phyloP scores from a whole-genome alignment of 176 grass and related monocot genomes.

The Bolboschoenus planiculmis region DNA sequence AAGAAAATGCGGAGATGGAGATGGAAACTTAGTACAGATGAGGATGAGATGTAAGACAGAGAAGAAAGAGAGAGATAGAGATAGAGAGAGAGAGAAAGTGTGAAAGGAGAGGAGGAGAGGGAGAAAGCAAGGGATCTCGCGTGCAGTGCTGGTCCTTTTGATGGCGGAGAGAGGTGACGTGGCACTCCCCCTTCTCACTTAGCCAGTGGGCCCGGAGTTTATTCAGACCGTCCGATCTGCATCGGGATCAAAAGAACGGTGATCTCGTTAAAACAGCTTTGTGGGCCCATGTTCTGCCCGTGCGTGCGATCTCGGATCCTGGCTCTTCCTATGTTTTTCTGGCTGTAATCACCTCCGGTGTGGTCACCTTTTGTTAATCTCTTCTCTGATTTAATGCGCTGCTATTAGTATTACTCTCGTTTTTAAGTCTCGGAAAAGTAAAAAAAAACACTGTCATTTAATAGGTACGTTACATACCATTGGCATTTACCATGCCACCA shows the following conservation, averaged over 20 bases:
- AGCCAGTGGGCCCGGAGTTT: neutral
- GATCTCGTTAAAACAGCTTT: neutral
- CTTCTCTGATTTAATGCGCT: neutral
- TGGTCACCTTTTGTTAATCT: neutral
- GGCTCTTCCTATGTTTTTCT: constrained; percentile 20
- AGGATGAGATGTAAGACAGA: neutral
- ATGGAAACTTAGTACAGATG: neutral
- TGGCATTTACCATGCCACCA: neutral
- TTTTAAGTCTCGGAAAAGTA: neutral
- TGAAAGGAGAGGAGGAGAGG: constrained; percentile 27
- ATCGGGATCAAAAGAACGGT: neutral
- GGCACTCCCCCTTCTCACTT: constrained; percentile 13
- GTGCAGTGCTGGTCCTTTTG: constrained; percentile 25
- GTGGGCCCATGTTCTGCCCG: constrained; percentile 20
- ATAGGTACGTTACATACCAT: neutral
- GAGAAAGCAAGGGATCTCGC: constrained; percentile 25
- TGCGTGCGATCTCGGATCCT: constrained; percentile 22
- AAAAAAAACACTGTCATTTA: constrained; percentile 2
- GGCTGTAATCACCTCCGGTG: constrained; percentile 4
- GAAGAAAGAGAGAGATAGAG: neutral
- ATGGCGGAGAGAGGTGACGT: constrained; percentile 13
- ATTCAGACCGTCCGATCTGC: neutral
- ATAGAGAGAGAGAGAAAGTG: constrained; percentile 19
- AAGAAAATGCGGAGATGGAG: neutral
- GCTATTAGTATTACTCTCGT: neutral